A percentile compares a stretch with the other conserved stretches of the same genome.
phyloP scores from a whole-genome alignment of 495 filamentous ascomycete species.

The Cercophora sp. region DNA sequence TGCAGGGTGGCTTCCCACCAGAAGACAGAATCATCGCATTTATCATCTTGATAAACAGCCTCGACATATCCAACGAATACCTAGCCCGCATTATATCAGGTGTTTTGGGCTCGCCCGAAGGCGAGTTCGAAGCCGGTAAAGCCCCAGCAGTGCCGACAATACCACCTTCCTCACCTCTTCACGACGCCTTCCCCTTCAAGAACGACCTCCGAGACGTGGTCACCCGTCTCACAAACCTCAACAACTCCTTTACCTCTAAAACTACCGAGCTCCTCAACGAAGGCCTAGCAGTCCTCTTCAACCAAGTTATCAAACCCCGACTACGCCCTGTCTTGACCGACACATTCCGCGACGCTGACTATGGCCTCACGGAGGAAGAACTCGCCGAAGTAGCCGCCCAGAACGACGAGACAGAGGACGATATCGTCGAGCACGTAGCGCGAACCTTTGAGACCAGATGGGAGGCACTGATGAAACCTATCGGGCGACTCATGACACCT shows the following conservation, averaged over 20 bases:
- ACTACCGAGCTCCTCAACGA: conserved; percentile 76
- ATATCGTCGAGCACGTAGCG: conserved; percentile 57
- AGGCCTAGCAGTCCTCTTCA: conserved; percentile 77
- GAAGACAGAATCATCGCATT: conserved; percentile 82
- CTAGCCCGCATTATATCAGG: conserved; percentile 75
- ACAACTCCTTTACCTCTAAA: conserved; percentile 68
- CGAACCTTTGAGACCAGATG: conserved; percentile 74
- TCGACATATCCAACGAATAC: conserved; percentile 88
- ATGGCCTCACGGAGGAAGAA: conserved; percentile 54
- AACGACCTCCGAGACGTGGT: conserved; percentile 66
- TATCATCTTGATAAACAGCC: conserved; percentile 89
- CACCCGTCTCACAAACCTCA: conserved; percentile 62
- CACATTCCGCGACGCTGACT: conserved; percentile 88
- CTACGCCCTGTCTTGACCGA: conserved; percentile 82
- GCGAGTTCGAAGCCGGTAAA: conserved; percentile 6
- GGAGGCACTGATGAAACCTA: conserved; percentile 76
- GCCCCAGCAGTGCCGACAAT: conserved; percentile 6
- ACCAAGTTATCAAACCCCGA: conserved; percentile 80
- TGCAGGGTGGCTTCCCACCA: conserved; percentile 73
- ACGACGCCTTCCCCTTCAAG: conserved; percentile 71
- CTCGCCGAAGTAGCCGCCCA: conserved; percentile 43
- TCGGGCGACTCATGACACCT: conserved; percentile 79
- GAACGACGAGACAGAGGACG: conserved; percentile 51
- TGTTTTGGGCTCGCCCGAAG: conserved; percentile 46
- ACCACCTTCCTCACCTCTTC: conserved; percentile 39